phyloP scores from a whole-genome alignment of 2,329 filamentous ascomycete genomes.

The Exophiala alcalophila region DNA sequence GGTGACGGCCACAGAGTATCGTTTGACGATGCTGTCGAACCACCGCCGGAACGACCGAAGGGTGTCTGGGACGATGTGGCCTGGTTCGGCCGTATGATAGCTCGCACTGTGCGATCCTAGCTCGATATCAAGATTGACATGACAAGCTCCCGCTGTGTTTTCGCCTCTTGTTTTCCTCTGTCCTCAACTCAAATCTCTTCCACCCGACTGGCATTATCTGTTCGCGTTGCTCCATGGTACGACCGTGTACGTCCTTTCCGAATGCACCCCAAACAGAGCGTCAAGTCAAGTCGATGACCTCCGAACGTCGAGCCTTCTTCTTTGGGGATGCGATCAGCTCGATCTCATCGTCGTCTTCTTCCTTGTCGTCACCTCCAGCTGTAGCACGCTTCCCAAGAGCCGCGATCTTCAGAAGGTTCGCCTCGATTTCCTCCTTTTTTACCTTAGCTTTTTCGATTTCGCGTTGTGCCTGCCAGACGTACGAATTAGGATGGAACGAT shows the following conservation, averaged over 20 bases:
- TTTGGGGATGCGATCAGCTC: background rate
- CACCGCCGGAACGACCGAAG: constrained; percentile 24
- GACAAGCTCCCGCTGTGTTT: background rate
- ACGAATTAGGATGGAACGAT: background rate
- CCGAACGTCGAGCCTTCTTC: constrained; percentile 8
- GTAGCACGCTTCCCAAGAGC: constrained; percentile 8
- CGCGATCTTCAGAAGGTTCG: background rate
- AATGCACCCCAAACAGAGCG: too few species aligned
- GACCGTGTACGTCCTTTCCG: too few species aligned
- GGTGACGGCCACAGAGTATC: constrained; percentile 8
- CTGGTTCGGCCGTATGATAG: constrained; percentile 30
- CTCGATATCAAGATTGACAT: background rate
- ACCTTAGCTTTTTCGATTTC: constrained; percentile 7
- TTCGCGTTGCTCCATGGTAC: constrained; percentile 10
- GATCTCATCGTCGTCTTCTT: constrained; percentile 5
- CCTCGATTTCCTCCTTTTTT: constrained; percentile 5
- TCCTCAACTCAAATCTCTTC: background rate
- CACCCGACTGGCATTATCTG: background rate
- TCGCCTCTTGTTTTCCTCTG: background rate
- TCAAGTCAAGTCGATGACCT: too few species aligned
- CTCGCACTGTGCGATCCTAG: constrained; percentile 24
- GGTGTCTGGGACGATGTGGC: constrained; percentile 30
- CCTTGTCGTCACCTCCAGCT: constrained; percentile 6
- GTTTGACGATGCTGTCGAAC: constrained; percentile 23
- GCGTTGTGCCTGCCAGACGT: background rate